These are phyloP conservation scores for Laburnicola sp. DNA, from an alignment of 2,329 filamentous ascomycete species.

Conservation along the genomic window DNA sequence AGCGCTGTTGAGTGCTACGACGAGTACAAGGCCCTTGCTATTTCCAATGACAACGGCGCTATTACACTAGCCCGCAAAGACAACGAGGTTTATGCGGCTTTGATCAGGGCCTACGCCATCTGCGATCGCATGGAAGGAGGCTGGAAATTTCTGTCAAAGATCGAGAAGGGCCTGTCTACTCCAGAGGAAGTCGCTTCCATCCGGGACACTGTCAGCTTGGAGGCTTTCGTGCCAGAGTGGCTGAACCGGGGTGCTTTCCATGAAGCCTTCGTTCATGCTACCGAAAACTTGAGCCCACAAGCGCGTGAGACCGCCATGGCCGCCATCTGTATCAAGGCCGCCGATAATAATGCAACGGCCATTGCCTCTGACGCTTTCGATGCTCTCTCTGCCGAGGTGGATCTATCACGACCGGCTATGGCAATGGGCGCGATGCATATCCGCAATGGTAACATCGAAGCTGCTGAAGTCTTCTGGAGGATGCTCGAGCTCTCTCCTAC, in stretches of 20 bases:
- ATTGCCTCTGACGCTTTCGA: constrained; percentile 64
- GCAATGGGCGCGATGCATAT: constrained; percentile 86
- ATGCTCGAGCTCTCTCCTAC: constrained; percentile 66
- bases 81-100: constrained; percentile 82
- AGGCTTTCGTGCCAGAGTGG: constrained; percentile 79
- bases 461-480: constrained; percentile 79
- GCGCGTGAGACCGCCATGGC: constrained; percentile 67
- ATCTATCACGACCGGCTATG: constrained; percentile 62
- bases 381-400: constrained; percentile 52
- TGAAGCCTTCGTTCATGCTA: constrained; percentile 74
- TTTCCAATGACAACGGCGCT: constrained; percentile 76
- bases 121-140: constrained; percentile 81
- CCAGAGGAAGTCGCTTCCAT: constrained; percentile 61
- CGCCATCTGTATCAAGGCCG: constrained; percentile 74
- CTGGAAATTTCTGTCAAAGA: constrained; percentile 80
- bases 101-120: constrained; percentile 85
- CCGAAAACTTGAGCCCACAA: constrained; percentile 61
- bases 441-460: constrained; percentile 75
- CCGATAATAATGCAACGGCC: constrained; percentile 73
- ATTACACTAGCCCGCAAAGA: constrained; percentile 73
- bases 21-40: constrained; percentile 87
- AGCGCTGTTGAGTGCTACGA: constrained; percentile 95
- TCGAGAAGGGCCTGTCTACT: constrained; percentile 61
- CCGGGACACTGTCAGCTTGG: constrained; percentile 70
- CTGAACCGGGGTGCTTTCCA: constrained; percentile 70